Base-by-base conservation (phyloP, 345 rosid genomes). In the Camelina neglecta region DNA sequence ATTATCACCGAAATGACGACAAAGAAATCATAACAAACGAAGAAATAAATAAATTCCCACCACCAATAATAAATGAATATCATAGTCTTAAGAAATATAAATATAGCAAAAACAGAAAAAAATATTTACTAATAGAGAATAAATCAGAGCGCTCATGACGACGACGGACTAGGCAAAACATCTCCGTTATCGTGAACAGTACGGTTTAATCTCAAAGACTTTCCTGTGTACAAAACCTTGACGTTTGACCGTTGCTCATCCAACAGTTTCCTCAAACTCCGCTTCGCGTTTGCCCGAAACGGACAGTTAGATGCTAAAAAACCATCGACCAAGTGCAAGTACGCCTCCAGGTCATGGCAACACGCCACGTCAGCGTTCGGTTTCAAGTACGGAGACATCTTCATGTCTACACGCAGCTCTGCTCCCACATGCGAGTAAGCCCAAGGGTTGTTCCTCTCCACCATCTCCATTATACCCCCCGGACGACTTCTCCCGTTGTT, bases 321-420 rank as follows among this genome's bases (percentile, higher is more conserved):
- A 21, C 99, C 99, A 24, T 95, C 99, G 18, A 95, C 99, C 60
- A 90, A 67, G 65, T 88, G 97, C 7, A 95, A 70, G 44, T 89
- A 95, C 4, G 97, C 93, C 64, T 89, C 93, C 11, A 95, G 59
- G 59, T 95, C 98, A 23, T 95, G 98, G 41, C 97, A 95, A 71
- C 97, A 90, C 24, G 96, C 90, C 24, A 89, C 80, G 60, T 92
- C 92, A 11, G 86, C 86, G 4, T 86, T 82, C 1, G 85, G 86
- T 50, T 88, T 84, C 49, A 88, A 67, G 71, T 83, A 88, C 1
- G 97, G 97, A 0, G 98, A 95, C 85, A 85, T 89, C 67, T 80
- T 89, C 41, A 85, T 84, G 51, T 86, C 93, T 26, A 90, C 86
- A 21, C 85, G 79, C 3, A 90, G 83, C 82, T 90, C 96, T 0